A percentile compares a stretch with the other conserved stretches of the same genome.
Conservation (phyloP, 495 filamentous ascomycete genomes). For the Pseudoneurospora amorphoporcata region DNA sequence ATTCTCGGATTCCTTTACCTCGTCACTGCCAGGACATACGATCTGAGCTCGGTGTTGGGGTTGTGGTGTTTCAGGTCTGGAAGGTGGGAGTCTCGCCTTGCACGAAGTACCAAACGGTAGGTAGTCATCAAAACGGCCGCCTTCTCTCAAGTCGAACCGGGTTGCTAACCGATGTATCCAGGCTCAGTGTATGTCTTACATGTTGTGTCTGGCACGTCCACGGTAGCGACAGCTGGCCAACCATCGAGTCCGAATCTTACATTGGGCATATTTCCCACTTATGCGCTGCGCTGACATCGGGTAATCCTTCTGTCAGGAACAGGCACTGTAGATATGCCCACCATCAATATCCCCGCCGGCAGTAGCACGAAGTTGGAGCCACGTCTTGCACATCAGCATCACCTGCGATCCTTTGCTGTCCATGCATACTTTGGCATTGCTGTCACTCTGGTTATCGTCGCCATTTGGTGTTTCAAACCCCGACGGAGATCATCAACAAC, state of each 20-base stretch:
- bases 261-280: slow-evolving; percentile 9
- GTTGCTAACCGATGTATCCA: neutral
- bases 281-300: slow-evolving; percentile 7
- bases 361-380: slow-evolving; percentile 23
- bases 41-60: neutral
- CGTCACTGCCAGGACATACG: neutral
- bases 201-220: neutral
- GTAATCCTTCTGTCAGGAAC: slow-evolving; percentile 11
- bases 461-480: slow-evolving; percentile 1
- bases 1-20: neutral
- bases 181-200: neutral
- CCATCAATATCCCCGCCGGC: slow-evolving; percentile 26
- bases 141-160: neutral
- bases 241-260: slow-evolving; percentile 14
- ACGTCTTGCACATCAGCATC: neutral
- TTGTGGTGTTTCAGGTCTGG: neutral
- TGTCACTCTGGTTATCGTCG: slow-evolving; percentile 17
- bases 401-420: slow-evolving; percentile 3
- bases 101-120: neutral
- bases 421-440: slow-evolving; percentile 23
- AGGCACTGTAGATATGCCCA: slow-evolving; percentile 32
- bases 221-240: slow-evolving; percentile 10
- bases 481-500: neutral
- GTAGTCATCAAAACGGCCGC: neutral
- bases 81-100: neutral